Base-by-base conservation (phyloP, 2,329 filamentous ascomycete species). In the Thermochaetoides dissita region DNA sequence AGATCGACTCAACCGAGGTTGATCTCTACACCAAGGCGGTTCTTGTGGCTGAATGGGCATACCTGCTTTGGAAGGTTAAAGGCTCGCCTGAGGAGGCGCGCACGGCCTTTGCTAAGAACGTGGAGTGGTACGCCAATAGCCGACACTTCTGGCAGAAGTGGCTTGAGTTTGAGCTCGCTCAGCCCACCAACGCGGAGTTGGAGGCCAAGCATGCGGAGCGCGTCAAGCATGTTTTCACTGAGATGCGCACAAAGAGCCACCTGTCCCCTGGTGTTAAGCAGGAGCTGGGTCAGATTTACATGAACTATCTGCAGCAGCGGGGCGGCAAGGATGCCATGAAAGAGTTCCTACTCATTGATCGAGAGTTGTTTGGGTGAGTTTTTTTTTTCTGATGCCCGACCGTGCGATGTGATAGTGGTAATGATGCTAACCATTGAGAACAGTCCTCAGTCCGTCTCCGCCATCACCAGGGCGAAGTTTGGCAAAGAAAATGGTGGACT, bases 111-210 rank as follows among this genome's bases (percentile, higher is more conserved):
- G 66, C 78, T 47, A 82, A 81, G 61, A 89, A 94, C 53, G 72
- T 83, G 43, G 79, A 87, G 57, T 85, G 79, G 69, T 94, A 93
- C 58, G 71, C 80, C 2, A 84, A 91, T 57, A 94, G 87, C 59
- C 75, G 79, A 31, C 69, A 84, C 36, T 96, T 96, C 68, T 98
- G 91, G 89, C 71, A 79, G 52, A 84, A 76, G 55, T 96, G 87
- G 69, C 73, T 96, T 42, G 69, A 81, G 45, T 94, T 98, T 56
- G 91, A 98, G 65, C 68, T 93, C 38, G 78, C 84, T 43, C 88
- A 94, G 59, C 81, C 84, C 8, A 81, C 79, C 1, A 79, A 67
- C 47, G 63, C 69, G 1, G 73, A 78, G 39, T 68, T 72, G 2
- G 84, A 89, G 55, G 53, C 67, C 1, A 66, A 75, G 43, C 76